Base-by-base conservation (phyloP, 2,329 filamentous ascomycete species). In the Fusarium sp. region DNA sequence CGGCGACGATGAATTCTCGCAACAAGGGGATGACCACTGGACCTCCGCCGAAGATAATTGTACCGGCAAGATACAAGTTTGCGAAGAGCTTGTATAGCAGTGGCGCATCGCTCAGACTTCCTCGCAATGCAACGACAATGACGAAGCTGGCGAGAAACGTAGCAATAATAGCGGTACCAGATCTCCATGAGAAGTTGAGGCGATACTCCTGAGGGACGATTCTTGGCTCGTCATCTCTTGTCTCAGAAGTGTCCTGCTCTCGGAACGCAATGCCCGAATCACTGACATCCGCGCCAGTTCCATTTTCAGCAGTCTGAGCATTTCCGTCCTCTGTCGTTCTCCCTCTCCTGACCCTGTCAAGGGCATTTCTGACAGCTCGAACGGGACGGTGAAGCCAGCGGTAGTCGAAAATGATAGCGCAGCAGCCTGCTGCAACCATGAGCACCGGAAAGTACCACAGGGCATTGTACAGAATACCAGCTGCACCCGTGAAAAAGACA, bases 391-490 rank as follows among this genome's bases (percentile, higher is more conserved):
- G 82, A 8, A 85, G 70, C 78, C 84, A 84, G 0, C 45, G 62
- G 2, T 20, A 61, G 3, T 65, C 62, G 0, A 14, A 49, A 0
- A 65, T 0, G 0, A 65, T 1, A 3, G 17, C 49, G 1, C 43
- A 37, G 0, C 32, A 48, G 6, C 62, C 62, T 0, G 32, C 8
- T 1, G 14, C 32, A n/a, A 54, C 20, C 0, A 65, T 60, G 0
- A 93, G 74, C 0, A 87, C 71, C 0, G 91, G 91, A 45, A 92
- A 93, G 68, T 91, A 94, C 91, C 91, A 94, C 0, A 93, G 77
- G 0, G 90, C 86, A 49, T 88, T 92, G 70, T 93, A 93, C 48
- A 91, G 81, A 67, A 93, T 78, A 0, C 90, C 91, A 0, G 89
- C 90, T 10, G 84, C 82, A 1, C 82, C 91, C 5, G 86, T 85